These are phyloP conservation scores for Stellera chamaejasme DNA, from an alignment of 345 rosid species.

Conservation along the genomic window DNA sequence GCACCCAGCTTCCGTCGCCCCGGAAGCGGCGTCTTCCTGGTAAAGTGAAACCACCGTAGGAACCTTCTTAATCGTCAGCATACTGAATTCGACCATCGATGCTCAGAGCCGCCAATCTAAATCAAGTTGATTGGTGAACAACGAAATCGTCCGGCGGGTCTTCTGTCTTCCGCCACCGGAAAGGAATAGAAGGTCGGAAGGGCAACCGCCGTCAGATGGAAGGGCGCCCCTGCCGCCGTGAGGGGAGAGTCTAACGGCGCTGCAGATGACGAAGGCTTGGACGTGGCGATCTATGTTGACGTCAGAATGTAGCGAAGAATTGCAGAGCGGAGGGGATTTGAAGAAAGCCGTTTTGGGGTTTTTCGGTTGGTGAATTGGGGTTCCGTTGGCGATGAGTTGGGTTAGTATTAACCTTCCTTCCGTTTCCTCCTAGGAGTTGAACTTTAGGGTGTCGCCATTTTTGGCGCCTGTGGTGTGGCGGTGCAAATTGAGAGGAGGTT, in stretches of 20 bases:
- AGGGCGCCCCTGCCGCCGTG: constrained; percentile 35
- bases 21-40: constrained; percentile 20
- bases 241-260: constrained; percentile 24
- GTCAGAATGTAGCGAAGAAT: constrained; percentile 7
- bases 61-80: constrained; percentile 31
- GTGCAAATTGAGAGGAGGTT: not conserved
- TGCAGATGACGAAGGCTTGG: constrained; percentile 10
- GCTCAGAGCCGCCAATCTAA: no score
- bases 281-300: not conserved
- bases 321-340: not conserved
- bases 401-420: not conserved
- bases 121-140: no score
- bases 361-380: no score
- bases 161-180: constrained; percentile 24
- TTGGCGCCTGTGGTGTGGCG: not conserved
- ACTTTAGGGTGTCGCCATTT: not conserved
- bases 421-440: not conserved
- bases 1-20: constrained; percentile 16
- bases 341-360: not conserved
- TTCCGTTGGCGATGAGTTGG: not conserved
- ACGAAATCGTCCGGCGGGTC: not conserved
- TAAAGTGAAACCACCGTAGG: constrained; percentile 30
- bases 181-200: constrained; percentile 29
- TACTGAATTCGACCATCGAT: constrained; percentile 4
- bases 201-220: constrained; percentile 37